Base-by-base conservation (phyloP, 208 protist genomes). In the Lotmaria passim region DNA sequence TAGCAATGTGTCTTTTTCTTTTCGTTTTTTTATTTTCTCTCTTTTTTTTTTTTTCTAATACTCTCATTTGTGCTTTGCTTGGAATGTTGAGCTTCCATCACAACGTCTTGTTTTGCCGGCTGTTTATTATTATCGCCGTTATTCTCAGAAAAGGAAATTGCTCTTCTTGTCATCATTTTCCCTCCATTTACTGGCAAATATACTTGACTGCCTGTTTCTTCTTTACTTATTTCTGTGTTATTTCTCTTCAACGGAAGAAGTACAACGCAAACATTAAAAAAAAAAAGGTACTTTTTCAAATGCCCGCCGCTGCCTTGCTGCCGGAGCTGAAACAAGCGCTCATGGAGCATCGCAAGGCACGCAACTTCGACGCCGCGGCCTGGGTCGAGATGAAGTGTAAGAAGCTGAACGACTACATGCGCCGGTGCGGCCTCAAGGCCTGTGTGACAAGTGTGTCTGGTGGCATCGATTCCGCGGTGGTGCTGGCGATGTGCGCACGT, bases 401-500 rank as follows among this genome's bases (percentile, higher is more conserved):
- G 8, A 94, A 87, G 43, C 80, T 98, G 7, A 98, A 98, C 69
- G 85, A 91, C n/a, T 98, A 98, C 77, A 97, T 98, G 89, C 52
- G 30, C 1, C 66, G 78, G 19, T 86, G 76, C 70, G 89, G 92
- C 10, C 81, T 98, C 17, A 96, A 94, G 73, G 93, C 78, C 53
- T 97, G 86, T 57, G 88, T 97, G 17, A 95, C 95, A 6, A 94
- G 73, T 69, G 76, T 98, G 36, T 98, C 93, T 30, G 97, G 97
- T 30, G 97, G 97, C 26, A 87, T 99, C 34, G 97, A 99, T 79
- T 97, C 92, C 30, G 92, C 97, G 1, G 96, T 98, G 1, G 96
- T 96, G 31, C 43, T 97, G 21, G 96, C 93, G 1, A 69, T 98
- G 24, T 97, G 89, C 47, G 83, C 88, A 8, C 75, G 69, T n/a